Conservation (phyloP, 1,284 basidiomycete species). For the Tausonia pullulans region DNA sequence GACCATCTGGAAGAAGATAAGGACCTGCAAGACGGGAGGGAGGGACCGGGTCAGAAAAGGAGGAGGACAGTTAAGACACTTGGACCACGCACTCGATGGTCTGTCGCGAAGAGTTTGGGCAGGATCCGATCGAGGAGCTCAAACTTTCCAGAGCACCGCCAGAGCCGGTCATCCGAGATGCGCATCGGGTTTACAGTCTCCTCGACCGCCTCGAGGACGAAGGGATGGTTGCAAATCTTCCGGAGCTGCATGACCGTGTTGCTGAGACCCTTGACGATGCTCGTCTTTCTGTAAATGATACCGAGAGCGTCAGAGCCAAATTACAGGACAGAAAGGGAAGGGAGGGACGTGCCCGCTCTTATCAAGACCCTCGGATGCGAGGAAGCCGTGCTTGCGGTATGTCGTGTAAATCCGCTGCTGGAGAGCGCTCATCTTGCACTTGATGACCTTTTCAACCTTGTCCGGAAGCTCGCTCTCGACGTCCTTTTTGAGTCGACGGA, state of each 20-base stretch:
- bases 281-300: not conserved
- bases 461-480: conserved; percentile 96
- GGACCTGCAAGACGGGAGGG: conserved; percentile 26
- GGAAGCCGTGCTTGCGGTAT: conserved; percentile 17
- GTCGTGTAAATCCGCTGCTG: conserved; percentile 86
- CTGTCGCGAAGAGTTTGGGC: conserved; percentile 86
- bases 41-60: not conserved
- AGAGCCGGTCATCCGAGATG: conserved; percentile 67
- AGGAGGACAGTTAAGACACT: too few relatives aligned
- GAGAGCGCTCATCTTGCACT: conserved; percentile 90
- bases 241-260: conserved; percentile 99
- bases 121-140: conserved; percentile 88
- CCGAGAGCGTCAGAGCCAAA: not conserved
- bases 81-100: conserved; percentile 58
- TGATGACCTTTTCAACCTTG: conserved; percentile 99
- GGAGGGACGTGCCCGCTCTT: conserved; percentile 38
- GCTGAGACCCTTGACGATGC: conserved; percentile 72
- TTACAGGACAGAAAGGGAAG: not conserved
- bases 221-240: conserved; percentile 98
- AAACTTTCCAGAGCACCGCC: conserved; percentile 85
- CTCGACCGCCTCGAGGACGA: conserved; percentile 92
- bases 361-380: conserved; percentile 55
- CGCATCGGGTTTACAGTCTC: conserved; percentile 55
- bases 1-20: conserved; percentile 99
- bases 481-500: conserved; percentile 95